Percentiles rank a stretch among this genome's conserved stretches.
phyloP scores from a whole-genome alignment of 108 stramenopile species.

The Pseudonitzschia multiseries region DNA sequence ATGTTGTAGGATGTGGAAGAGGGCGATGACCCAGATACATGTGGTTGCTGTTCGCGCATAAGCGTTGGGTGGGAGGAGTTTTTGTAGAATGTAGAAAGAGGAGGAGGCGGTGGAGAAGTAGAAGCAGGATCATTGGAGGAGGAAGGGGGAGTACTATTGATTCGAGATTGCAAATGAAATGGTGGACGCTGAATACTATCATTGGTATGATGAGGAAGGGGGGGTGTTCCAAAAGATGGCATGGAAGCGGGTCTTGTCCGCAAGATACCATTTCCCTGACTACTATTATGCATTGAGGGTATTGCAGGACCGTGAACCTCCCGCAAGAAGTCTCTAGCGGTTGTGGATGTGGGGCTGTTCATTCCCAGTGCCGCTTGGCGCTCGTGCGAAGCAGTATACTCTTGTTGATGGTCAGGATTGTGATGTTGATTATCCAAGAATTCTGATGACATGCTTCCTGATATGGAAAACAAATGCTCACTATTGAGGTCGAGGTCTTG shows the following conservation, averaged over 20 bases:
- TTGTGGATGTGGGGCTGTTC: slow-evolving; percentile 13
- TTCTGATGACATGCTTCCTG: slow-evolving; percentile 11
- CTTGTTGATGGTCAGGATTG: slow-evolving; percentile 5
- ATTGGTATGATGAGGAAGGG: background rate
- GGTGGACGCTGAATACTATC: background rate
- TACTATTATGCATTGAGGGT: background rate
- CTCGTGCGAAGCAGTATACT: background rate
- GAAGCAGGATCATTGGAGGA: background rate
- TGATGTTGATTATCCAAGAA: slow-evolving; percentile 1
- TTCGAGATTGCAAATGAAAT: background rate
- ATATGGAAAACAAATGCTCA: slow-evolving; percentile 3
- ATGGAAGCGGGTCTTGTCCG: background rate
- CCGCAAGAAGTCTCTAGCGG: slow-evolving; percentile 16
- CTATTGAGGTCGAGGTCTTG: background rate
- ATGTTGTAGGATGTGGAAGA: background rate
- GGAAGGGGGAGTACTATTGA: background rate
- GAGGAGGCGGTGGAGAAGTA: background rate
- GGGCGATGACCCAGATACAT: background rate
- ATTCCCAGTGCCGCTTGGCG: background rate
- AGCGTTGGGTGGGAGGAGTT: background rate
- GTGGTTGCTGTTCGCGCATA: background rate
- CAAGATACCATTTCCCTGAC: background rate
- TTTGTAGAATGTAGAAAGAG: background rate
- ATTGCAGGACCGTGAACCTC: slow-evolving; percentile 4
- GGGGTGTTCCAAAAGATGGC: background rate